phyloP scores from a whole-genome alignment of 1,284 basidiomycete genomes.

The Golubevia sp. region DNA sequence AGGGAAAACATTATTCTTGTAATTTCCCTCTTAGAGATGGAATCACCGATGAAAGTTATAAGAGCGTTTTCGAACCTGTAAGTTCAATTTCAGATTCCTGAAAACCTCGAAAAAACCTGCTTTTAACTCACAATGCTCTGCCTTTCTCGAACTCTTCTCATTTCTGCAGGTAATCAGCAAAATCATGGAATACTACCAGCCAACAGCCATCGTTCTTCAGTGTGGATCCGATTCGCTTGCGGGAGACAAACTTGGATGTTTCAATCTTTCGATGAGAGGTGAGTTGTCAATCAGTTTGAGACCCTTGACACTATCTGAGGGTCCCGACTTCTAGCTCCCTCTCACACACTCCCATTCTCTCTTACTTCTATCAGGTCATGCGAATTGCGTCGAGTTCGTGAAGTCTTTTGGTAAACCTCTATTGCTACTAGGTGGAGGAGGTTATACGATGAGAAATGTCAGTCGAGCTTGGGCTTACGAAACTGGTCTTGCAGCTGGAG shows the following conservation, averaged over 20 bases:
- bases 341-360: neutral
- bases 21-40: slow-evolving; percentile 97
- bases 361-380: slow-evolving; percentile 70
- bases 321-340: too few relatives aligned
- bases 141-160: neutral
- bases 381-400: slow-evolving; percentile 95
- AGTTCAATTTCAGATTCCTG: slow-evolving; percentile 44
- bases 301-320: neutral
- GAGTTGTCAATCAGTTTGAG: neutral
- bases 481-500: slow-evolving; percentile 93
- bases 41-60: slow-evolving; percentile 93
- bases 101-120: too few relatives aligned
- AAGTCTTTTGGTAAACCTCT: slow-evolving; percentile 94
- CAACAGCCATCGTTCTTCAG: slow-evolving; percentile 93
- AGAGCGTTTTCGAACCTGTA: slow-evolving; percentile 92
- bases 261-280: slow-evolving; percentile 97
- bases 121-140: neutral
- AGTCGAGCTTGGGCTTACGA: slow-evolving; percentile 97
- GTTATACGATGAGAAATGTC: slow-evolving; percentile 98
- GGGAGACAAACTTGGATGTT: slow-evolving; percentile 92
- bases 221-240: slow-evolving; percentile 98
- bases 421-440: slow-evolving; percentile 91
- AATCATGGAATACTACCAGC: slow-evolving; percentile 95
- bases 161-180: slow-evolving; percentile 79
- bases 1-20: slow-evolving; percentile 74